phyloP scores from a whole-genome alignment of 23 red algal genomes.

The Cyanidiococcus yangmingshanensis region DNA sequence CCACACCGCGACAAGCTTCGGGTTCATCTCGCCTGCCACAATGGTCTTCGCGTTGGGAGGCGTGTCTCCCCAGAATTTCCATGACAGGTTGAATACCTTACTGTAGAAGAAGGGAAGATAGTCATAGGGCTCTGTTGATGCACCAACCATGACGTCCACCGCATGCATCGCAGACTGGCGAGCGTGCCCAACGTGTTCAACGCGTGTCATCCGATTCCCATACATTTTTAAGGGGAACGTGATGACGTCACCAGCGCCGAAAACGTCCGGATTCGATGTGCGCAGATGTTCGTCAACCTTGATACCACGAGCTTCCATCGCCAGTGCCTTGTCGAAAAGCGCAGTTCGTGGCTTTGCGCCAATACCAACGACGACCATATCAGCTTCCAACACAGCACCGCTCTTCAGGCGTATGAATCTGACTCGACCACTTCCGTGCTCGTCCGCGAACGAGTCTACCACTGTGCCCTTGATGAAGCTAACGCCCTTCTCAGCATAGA shows the following conservation, averaged over 20 bases:
- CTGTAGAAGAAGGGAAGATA: conserved; percentile 98
- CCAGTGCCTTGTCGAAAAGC: conserved; percentile 52
- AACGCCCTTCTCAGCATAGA: conserved; percentile 53
- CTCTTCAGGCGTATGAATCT: conserved; percentile 42
- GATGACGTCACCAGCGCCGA: conserved; percentile 78
- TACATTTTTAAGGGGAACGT: conserved; percentile 87
- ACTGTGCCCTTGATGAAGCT: conserved; percentile 59
- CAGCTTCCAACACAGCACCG: conserved; percentile 31
- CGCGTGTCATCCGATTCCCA: conserved; percentile 46
- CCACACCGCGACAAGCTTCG: conserved; percentile 72
- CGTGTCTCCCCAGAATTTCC: conserved; percentile 94
- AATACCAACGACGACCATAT: conserved; percentile 80
- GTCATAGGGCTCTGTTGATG: conserved; percentile 40
- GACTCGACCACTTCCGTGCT: conserved; percentile 30
- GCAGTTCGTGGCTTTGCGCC: conserved; percentile 56
- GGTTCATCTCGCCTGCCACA: conserved; percentile 59
- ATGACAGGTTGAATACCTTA: conserved; percentile 65
- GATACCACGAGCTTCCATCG: conserved; percentile 82
- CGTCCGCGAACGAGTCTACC: conserved; percentile 56
- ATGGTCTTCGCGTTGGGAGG: conserved; percentile 36
- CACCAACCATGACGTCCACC: conserved; percentile 54
- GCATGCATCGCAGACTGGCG: conserved; percentile 77
- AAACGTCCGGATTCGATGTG: conserved; percentile 47
- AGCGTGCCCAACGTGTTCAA: conserved; percentile 94
- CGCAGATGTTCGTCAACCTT: conserved; percentile 55